A percentile compares a stretch with the other conserved stretches of the same genome.
Evolutionary conservation across 2,329 filamentous ascomycete genomes (phyloP).

Genomic region (Fusarium miscanthi): DNA sequence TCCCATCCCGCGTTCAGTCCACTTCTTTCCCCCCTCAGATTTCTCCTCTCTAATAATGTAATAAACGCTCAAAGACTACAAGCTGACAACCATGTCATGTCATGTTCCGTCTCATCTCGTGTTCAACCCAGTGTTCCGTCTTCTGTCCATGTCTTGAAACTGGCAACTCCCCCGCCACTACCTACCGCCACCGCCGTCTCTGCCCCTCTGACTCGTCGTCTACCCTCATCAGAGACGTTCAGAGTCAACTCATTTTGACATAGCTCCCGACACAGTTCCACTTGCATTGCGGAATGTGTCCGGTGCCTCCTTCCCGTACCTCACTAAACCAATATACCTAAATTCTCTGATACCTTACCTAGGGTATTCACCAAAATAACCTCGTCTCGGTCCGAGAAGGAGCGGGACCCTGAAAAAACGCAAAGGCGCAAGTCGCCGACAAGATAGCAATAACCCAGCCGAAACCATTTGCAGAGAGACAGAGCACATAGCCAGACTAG

Average conservation of each 20-base stretch:
- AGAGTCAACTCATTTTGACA: constrained; percentile 1
- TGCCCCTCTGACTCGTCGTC: constrained; percentile 8
- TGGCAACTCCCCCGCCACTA: constrained; percentile 22
- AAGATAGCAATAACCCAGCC: constrained; percentile 1
- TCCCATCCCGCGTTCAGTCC: constrained; percentile 20
- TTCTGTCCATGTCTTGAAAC: constrained; percentile 21
- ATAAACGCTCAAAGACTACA: not conserved
- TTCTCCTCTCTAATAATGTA: constrained; percentile 1
- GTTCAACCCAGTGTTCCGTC: constrained; percentile 10
- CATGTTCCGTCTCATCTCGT: constrained; percentile 19
- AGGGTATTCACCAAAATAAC: constrained; percentile 14
- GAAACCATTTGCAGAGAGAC: not conserved
- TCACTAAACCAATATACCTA: not conserved
- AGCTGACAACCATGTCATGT: constrained; percentile 7
- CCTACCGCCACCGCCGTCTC: not conserved
- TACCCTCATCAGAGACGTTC: not conserved
- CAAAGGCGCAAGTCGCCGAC: constrained; percentile 16
- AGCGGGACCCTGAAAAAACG: constrained; percentile 26
- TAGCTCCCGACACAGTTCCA: constrained; percentile 5
- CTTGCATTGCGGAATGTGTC: constrained; percentile 14
- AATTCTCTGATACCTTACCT: not conserved
- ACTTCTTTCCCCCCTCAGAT: constrained; percentile 15
- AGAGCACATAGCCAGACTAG: not conserved
- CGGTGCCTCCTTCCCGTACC: constrained; percentile 1
- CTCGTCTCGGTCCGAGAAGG: constrained; percentile 35